Base-by-base conservation (phyloP, 2,329 filamentous ascomycete species). In the Epichloe typhina region DNA sequence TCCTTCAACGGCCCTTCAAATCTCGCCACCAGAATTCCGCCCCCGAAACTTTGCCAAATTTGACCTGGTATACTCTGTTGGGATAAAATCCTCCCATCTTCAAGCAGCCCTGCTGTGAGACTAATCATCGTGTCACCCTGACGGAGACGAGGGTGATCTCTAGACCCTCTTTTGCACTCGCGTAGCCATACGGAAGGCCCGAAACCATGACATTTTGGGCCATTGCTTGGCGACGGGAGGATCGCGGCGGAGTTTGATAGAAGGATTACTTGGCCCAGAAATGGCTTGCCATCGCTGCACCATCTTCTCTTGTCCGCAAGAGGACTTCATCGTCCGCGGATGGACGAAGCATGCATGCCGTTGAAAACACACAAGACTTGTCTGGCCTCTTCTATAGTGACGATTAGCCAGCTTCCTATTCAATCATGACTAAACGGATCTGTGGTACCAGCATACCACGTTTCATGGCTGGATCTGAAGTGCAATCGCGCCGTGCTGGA, bases 101-200 rank as follows among this genome's bases (percentile, higher is more conserved):
- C 26, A 26, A 31, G 37, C 26, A 38, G 39, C 11, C 41, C 49
- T 53, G 45, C 15, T 44, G 52, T 53, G 52, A 53, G 48, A 53
- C 52, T 36, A 13, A 35, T 47, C 21, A 46, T 51, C 44, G 48
- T 51, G 46, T 49, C 19, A 53, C 52, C 44, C 23, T 19, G 41
- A 26, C 33, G 36, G 46, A 53, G 45, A 46, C 46, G 49, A 50
- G 33, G 40, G 19, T 12, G 39, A 21, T 47, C 39, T 41, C 26
- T 5, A 45, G 31, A 50, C 51, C 47, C 47, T 43, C 33, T 49
- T 40, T 38, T 43, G 37, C 19, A 38, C 37, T 53, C 51, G 47
- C 48, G 44, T 53, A 41, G 51, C 45, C 51, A 47, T 40, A 46
- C 44, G 48, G 47, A 53, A 47, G 44, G 47, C 48, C 51, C 51